Evolutionary conservation across 192 early-diverging fungal genomes (phyloP), one percentile per base, ranked within the genome.

Genomic region (Backusella tarrabulga): DNA sequence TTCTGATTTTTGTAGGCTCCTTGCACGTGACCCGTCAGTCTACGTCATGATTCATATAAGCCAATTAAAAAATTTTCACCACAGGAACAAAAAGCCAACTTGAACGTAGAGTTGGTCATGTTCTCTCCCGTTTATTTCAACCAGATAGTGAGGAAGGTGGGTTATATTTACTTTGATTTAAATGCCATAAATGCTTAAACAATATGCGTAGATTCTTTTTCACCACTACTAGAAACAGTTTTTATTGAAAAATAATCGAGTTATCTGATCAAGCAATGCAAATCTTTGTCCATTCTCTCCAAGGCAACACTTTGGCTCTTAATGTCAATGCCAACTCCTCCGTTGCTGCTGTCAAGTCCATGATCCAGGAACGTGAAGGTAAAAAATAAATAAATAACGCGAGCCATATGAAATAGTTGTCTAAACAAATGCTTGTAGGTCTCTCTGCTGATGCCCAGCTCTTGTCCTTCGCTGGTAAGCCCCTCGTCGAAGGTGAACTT

Each of bases 261-360:
- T 87, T 87, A 85, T 87, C 85, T 82, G 83, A 85, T 76, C 73
- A 46, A 52, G 67, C 76, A 54, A 89, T 88, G 87, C 86, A 91
- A 81, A 76, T 88, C 75, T 91, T 91, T 84, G 90, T 91, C 54
- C 90, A 90, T 77, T 86, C 90, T 79, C 84, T 91, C 71, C 76
- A 85, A 63, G 90, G 90, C 71, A 88, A 89, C 78, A 91, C 90
- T 77, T 75, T 90, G 77, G 81, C 84, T 77, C 76, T 91, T 76
- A 84, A 89, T 77, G 88, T 86, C 81, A 79, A 85, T 76, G 68
- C 85, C 46, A 74, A 69, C 44, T 79, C 83, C 63, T 80, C 78
- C 66, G 80, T 91, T 69, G 83, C 74, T 68, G 69, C 83, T 69
- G 87, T 91, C 81, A 91, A 89, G 87, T 77, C 79, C 76, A 83